phyloP scores from a whole-genome alignment of 306 rosid species.

The Cicer pinnatifidum region DNA sequence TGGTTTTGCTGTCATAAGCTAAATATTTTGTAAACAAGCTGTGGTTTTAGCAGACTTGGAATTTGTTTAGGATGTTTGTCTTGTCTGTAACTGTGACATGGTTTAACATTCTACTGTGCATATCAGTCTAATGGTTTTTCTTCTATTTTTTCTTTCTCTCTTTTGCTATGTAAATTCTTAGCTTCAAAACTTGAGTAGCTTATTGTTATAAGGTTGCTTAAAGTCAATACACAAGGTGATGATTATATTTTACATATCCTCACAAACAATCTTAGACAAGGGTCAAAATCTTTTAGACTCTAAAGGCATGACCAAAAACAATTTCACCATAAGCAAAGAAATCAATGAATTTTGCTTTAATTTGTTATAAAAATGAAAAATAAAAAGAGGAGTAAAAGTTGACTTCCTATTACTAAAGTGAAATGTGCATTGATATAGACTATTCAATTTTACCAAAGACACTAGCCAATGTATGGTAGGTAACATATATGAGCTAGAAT shows the following conservation, averaged over 20 bases:
- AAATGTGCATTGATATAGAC: not conserved
- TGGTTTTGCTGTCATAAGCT: constrained; percentile 45
- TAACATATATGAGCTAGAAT: not conserved
- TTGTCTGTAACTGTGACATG: constrained; percentile 30
- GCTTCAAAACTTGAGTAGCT: not conserved
- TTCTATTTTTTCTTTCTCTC: not conserved
- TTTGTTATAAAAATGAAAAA: not conserved
- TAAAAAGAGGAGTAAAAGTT: not conserved
- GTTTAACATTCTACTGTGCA: constrained; percentile 34
- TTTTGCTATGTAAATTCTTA: not conserved
- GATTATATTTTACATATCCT: not conserved
- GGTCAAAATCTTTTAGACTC: not conserved
- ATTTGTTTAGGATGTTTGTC: constrained; percentile 39
- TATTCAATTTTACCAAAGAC: not conserved
- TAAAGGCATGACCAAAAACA: constrained; percentile 15
- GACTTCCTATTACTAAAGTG: not conserved
- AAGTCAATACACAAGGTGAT: not conserved
- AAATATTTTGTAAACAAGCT: constrained; percentile 45
- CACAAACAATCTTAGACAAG: not conserved
- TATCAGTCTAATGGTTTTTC: constrained; percentile 38
- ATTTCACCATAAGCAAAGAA: constrained; percentile 30
- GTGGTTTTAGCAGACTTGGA: constrained; percentile 38
- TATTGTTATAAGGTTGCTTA: not conserved
- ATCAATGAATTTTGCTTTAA: not conserved
- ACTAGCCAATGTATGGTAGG: not conserved